phyloP scores from a whole-genome alignment of 2,329 filamentous ascomycete species.

The Penicillium oxalicum region DNA sequence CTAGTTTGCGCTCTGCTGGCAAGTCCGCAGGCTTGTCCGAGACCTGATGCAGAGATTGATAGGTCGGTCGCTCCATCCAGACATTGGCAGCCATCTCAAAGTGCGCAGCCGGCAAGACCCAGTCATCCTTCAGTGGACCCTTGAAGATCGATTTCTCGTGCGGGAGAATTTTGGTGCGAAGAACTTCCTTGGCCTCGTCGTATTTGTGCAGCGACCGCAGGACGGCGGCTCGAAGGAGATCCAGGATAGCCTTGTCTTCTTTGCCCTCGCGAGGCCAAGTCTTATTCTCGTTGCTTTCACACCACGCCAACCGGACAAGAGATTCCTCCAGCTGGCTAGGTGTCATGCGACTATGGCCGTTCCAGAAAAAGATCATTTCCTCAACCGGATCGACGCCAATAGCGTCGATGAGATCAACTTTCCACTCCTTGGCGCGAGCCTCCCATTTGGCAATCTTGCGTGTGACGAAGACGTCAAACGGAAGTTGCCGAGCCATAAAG shows the following conservation, averaged over 20 bases:
- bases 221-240: slow-evolving; percentile 61
- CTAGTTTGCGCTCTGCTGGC: slow-evolving; percentile 31
- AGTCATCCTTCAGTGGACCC: slow-evolving; percentile 44
- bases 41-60: slow-evolving; percentile 28
- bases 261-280: slow-evolving; percentile 47
- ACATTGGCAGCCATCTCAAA: slow-evolving; percentile 81
- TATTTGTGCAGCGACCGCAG: slow-evolving; percentile 58
- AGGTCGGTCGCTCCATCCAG: slow-evolving; percentile 60
- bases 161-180: slow-evolving; percentile 58
- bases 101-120: slow-evolving; percentile 68
- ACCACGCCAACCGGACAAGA: slow-evolving; percentile 60
- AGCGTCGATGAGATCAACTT: slow-evolving; percentile 68
- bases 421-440: slow-evolving; percentile 61
- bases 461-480: slow-evolving; percentile 78
- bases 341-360: slow-evolving; percentile 76
- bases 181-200: slow-evolving; percentile 58
- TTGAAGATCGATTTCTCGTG: slow-evolving; percentile 53
- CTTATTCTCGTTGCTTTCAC: slow-evolving; percentile 53
- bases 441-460: slow-evolving; percentile 89
- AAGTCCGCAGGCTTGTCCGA: slow-evolving; percentile 3
- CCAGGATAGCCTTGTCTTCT: slow-evolving; percentile 60
- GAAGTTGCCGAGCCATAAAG: slow-evolving; percentile 83
- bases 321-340: slow-evolving; percentile 58
- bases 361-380: slow-evolving; percentile 95
- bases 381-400: slow-evolving; percentile 73